These are phyloP conservation scores for Suillus americanus DNA, from an alignment of 768 basidiomycete species.

Conservation along the genomic window DNA sequence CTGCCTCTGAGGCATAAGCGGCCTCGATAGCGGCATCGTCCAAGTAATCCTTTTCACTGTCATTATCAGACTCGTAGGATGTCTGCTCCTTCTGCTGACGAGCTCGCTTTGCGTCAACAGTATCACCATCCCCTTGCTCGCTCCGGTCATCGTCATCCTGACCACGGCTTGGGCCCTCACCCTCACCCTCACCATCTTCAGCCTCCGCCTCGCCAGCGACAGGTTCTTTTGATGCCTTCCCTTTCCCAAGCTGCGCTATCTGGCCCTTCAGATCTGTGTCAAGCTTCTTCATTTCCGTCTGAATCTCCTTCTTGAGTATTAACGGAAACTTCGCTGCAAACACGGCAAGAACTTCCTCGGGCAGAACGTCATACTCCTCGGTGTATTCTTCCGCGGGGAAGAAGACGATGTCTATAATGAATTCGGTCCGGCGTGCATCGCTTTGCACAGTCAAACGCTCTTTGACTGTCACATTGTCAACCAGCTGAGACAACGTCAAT, in stretches of 20 bases:
- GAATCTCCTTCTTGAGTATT: constrained; percentile 82
- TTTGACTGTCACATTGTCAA: constrained; percentile 79
- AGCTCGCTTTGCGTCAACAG: constrained; percentile 72
- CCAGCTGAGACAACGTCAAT: constrained; percentile 83
- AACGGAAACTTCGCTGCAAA: constrained; percentile 78
- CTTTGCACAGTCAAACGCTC: constrained; percentile 72
- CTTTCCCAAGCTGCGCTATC: constrained; percentile 81
- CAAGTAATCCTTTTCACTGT: constrained; percentile 45
- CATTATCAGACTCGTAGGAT: constrained; percentile 66
- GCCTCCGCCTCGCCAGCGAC: constrained; percentile 44
- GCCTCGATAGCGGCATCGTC: constrained; percentile 64
- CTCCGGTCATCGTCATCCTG: constrained; percentile 64
- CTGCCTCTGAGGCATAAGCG: constrained; percentile 50
- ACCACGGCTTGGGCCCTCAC: constrained; percentile 39
- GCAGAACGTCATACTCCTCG: constrained; percentile 76
- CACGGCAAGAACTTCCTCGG: constrained; percentile 67
- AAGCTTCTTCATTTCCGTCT: constrained; percentile 81
- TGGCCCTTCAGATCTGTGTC: constrained; percentile 78
- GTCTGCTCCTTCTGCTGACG: constrained; percentile 71
- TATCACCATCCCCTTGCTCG: constrained; percentile 82
- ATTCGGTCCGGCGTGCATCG: constrained; percentile 71
- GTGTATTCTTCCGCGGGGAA: constrained; percentile 85
- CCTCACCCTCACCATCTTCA: constrained; percentile 53
- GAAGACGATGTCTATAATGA: constrained; percentile 79
- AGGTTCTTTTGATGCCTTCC: constrained; percentile 50